Percentiles rank a stretch among this genome's conserved stretches.
phyloP scores from a whole-genome alignment of 2,329 filamentous ascomycete species.

The Oidium heveae region DNA sequence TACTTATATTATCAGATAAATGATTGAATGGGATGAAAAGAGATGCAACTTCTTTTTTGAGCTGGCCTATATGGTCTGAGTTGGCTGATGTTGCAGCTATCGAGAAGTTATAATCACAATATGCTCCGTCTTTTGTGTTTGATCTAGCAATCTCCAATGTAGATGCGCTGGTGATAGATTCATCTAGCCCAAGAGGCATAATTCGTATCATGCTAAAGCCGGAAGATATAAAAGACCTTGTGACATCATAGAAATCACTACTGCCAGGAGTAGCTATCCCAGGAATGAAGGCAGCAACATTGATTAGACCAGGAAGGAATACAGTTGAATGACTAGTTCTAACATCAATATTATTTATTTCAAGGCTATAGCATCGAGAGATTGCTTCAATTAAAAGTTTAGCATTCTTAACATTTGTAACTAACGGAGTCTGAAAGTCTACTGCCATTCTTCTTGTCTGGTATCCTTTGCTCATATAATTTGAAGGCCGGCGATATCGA shows the following conservation, averaged over 20 bases:
- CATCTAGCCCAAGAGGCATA: constrained; percentile 50
- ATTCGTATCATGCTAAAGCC: constrained; percentile 63
- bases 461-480: constrained; percentile 97
- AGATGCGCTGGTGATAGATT: constrained; percentile 45
- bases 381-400: constrained; percentile 94
- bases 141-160: constrained; percentile 47
- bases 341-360: constrained; percentile 64
- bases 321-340: constrained; percentile 69
- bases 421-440: constrained; percentile 76
- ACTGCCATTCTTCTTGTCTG: constrained; percentile 93
- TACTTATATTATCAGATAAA: constrained; percentile 60
- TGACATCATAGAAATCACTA: constrained; percentile 41
- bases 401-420: constrained; percentile 98
- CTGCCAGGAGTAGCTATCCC: constrained; percentile 39
- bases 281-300: constrained; percentile 58
- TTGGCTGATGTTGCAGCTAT: constrained; percentile 50
- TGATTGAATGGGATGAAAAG: constrained; percentile 63
- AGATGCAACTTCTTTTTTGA: constrained; percentile 50
- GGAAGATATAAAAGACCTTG: constrained; percentile 45
- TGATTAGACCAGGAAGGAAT: constrained; percentile 49
- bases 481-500: constrained; percentile 84
- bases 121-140: constrained; percentile 40
- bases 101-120: constrained; percentile 61
- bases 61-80: constrained; percentile 46
- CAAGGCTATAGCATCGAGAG: constrained; percentile 64